Evolutionary conservation across 2,329 filamentous ascomycete species (phyloP).

Genomic region (Chaetothyriales sp.): DNA sequence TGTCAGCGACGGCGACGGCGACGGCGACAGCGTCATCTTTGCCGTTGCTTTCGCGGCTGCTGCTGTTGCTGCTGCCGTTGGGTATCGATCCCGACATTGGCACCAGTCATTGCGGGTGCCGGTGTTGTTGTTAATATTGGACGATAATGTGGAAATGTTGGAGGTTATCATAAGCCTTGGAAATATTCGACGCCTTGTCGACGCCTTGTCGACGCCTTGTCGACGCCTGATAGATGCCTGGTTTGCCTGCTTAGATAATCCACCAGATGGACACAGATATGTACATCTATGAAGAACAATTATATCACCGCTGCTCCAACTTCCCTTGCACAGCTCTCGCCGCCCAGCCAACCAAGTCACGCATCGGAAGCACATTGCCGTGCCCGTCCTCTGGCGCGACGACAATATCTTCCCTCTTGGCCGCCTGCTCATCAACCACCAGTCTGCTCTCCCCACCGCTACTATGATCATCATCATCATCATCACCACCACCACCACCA

Average conservation of each 20-base stretch:
- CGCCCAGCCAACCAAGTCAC: not conserved
- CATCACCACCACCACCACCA: conserved; percentile 40
- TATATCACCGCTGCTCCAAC: not conserved
- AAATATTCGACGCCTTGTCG: not conserved
- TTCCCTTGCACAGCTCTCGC: not conserved
- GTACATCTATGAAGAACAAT: not conserved
- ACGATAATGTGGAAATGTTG: no score
- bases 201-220: not conserved
- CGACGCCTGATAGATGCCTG: no score
- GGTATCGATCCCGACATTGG: not conserved
- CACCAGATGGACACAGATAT: no score
- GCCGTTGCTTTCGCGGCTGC: no score
- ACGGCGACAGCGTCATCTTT: not conserved
- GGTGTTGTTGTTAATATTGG: no score
- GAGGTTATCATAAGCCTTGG: not conserved
- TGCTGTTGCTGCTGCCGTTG: not conserved
- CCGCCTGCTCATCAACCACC: conserved; percentile 28
- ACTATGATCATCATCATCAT: no score
- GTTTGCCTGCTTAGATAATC: not conserved
- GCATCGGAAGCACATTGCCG: not conserved
- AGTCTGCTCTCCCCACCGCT: not conserved
- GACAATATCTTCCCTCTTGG: conserved; percentile 6
- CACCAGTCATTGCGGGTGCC: not conserved
- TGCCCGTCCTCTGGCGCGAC: not conserved
- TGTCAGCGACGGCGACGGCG: not conserved